Conservation (phyloP, 345 rosid genomes). For the Eucalyptus guilfoylei region DNA sequence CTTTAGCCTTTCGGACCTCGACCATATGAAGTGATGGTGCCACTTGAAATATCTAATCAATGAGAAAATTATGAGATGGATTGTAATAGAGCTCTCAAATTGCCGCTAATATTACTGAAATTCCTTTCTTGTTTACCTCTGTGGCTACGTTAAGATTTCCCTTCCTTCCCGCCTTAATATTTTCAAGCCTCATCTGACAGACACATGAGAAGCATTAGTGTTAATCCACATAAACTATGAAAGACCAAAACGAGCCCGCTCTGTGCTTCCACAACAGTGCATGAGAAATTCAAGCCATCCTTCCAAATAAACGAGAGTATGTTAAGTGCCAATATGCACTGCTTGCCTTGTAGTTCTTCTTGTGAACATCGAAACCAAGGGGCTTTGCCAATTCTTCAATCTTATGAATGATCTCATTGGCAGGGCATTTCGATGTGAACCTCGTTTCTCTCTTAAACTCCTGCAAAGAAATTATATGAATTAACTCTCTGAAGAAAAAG, state of each 20-base stretch:
- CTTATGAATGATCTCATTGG: conserved; percentile 75
- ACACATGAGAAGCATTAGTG: background rate
- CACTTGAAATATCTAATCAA: conserved; percentile 75
- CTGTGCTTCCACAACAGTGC: background rate
- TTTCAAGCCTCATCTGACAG: conserved; percentile 81
- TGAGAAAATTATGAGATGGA: background rate
- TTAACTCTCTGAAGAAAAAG: background rate
- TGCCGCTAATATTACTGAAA: background rate
- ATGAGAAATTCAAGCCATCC: background rate
- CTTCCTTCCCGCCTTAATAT: conserved; percentile 83
- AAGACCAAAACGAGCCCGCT: background rate
- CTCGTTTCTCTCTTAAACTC: conserved; percentile 87
- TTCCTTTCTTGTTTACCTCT: conserved; percentile 35
- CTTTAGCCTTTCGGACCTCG: conserved; percentile 86
- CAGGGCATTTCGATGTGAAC: conserved; percentile 69
- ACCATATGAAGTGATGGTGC: conserved; percentile 95
- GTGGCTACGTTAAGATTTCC: conserved; percentile 86
- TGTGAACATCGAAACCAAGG: conserved; percentile 84
- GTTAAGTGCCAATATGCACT: background rate
- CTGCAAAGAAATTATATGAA: conserved; percentile 8
- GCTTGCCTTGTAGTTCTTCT: conserved; percentile 85
- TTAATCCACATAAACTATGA: background rate
- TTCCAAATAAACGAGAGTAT: background rate
- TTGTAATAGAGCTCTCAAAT: background rate
- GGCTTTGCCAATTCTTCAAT: conserved; percentile 92